Base-by-base conservation (phyloP, 139 green algal species). In the Eudorina sp. region DNA sequence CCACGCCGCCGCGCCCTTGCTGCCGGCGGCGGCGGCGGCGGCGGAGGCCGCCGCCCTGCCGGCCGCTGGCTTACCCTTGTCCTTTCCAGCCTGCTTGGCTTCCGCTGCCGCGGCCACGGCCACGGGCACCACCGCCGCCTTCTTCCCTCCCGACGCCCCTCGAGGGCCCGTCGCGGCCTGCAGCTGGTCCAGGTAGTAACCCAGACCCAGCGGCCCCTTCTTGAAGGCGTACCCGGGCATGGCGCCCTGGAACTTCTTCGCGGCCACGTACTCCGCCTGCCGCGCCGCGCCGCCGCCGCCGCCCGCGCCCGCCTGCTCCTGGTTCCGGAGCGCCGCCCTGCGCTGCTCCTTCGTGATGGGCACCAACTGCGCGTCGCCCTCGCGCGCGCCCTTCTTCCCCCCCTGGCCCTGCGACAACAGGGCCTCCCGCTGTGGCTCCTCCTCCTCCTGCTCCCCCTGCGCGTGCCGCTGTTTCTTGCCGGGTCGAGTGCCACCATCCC, bases 161-260 rank as follows among this genome's bases (percentile, higher is more conserved):
- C 21, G 38, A 4, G 25, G 70, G 2, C 18, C 66, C 1, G 68
- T n/a, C 45, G 31, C 53, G 21, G 31, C 14, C 19, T 60, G 66
- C 11, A 51, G 79, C n/a, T 53, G 36, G 38, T 95, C 93, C 11
- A 51, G 19, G 41, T 95, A 95, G 55, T 94, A 95, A 0, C 93
- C 93, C 18, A 95, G n/a, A 0, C 93, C 93, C 83, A 79, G 55
- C 0, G 48, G 13, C 0, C 93, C 92, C 74, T 85, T 89, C 68
- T 91, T 94, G 69, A 95, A 95, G 0, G 70, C 79, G 31, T 90
- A 92, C 0, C 93, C 93, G 7, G 69, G 53, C 68, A 74, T 62
- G 0, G 81, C 84, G 3, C 93, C 92, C 9, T 43, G 70, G 69
- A 94, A 96, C 4, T 27, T 60, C 21, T 66, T 78, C 0, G 70